Evolutionary conservation across 257 asterid genomes (phyloP), one percentile per base, ranked within the genome.

Genomic region (Knoxia roxburghii): DNA sequence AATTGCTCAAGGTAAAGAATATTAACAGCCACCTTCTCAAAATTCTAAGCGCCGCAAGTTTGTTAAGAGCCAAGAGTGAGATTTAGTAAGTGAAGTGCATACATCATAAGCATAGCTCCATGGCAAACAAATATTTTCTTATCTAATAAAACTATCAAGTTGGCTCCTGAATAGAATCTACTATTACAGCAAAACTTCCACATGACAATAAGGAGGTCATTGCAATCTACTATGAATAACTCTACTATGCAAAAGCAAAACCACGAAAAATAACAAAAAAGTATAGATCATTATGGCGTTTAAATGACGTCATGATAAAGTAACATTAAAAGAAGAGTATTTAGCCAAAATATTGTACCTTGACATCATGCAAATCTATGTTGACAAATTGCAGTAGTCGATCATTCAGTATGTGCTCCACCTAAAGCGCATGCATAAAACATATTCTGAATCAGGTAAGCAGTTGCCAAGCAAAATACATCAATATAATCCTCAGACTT

Each of bases 331-430:
- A 10, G 49, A 58, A 32, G 17, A 35, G 48, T n/a, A 65, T 11
- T 51, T 17, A 27, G 21, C 43, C 33, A 70, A 63, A 18, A 64
- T 64, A 73, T 23, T 69, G 66, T 88, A 94, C 99, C 99, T 95
- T 95, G 78, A 95, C 99, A 65, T 89, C 96, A 59, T 80, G 97
- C 82, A 91, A 81, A 83, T 95, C 99, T 72, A 84, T 75, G 80
- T 95, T 91, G 74, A 91, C 98, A 80, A 89, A 86, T 76, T 94
- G 98, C 79, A 87, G 85, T 80, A 91, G 81, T 67, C 97, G 82
- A 64, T 91, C 99, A 75, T 95, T 91, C 75, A 95, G 87, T 80
- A 88, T 77, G 81, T 89, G 90, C 83, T 95, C 99, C 77, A 91
- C 99, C 98, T 95, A 87, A 73, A 84, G 59, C 65, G 40, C 70